Evolutionary conservation across 805 yeast genomes (phyloP).

Genomic region (Nakazawaea pomicola): DNA sequence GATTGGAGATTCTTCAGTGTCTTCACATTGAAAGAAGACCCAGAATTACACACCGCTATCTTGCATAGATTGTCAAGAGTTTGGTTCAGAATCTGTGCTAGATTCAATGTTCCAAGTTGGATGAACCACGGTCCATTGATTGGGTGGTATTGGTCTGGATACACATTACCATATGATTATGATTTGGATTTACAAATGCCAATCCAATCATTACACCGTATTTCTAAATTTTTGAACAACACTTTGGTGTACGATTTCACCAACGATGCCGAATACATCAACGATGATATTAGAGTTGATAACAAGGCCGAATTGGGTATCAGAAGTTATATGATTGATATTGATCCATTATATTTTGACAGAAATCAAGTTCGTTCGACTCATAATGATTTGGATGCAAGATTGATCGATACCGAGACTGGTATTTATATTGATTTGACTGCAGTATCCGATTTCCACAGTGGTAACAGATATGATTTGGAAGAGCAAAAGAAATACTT

Average conservation of each 20-base stretch:
- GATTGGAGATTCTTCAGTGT: slow-evolving; percentile 50
- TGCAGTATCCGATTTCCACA: slow-evolving; percentile 26
- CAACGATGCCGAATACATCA: slow-evolving; percentile 36
- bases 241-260: slow-evolving; percentile 36
- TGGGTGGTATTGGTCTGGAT: slow-evolving; percentile 57
- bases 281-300: slow-evolving; percentile 44
- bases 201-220: slow-evolving; percentile 20
- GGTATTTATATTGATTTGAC: slow-evolving; percentile 49
- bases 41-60: slow-evolving; percentile 29
- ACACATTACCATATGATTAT: slow-evolving; percentile 54
- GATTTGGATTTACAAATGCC: slow-evolving; percentile 61
- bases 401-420: slow-evolving; percentile 44
- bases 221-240: slow-evolving; percentile 40
- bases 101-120: slow-evolving; percentile 46
- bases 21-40: slow-evolving; percentile 23
- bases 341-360: slow-evolving; percentile 13
- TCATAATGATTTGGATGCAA: slow-evolving; percentile 24
- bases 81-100: slow-evolving; percentile 39
- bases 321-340: slow-evolving; percentile 12
- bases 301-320: slow-evolving; percentile 13
- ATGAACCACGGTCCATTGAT: slow-evolving; percentile 56
- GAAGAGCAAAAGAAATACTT: slow-evolving; percentile 6
- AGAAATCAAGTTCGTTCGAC: slow-evolving; percentile 8
- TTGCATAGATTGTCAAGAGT: slow-evolving; percentile 41
- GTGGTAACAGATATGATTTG: slow-evolving; percentile 11